Percentiles rank a stretch among this genome's conserved stretches.
These are phyloP conservation scores for Amauroascus niger DNA, from an alignment of 2,329 filamentous ascomycete species.

Conservation along the genomic window DNA sequence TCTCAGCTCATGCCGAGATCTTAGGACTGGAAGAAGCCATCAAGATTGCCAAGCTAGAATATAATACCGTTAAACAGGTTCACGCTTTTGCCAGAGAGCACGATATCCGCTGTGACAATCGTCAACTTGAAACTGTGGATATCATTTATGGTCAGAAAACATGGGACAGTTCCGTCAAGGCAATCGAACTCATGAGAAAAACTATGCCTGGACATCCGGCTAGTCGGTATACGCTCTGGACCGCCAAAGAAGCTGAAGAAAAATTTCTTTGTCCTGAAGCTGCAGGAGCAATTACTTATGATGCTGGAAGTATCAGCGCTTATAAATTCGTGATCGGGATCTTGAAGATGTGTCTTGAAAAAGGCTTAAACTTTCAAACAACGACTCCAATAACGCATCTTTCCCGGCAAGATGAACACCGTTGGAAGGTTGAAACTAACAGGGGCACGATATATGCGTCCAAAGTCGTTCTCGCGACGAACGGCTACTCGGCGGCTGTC, in stretches of 20 bases:
- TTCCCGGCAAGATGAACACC: slow-evolving; percentile 6
- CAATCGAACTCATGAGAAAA: slow-evolving; percentile 40
- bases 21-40: slow-evolving; percentile 44
- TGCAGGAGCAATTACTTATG: slow-evolving; percentile 42
- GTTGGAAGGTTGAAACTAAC: slow-evolving; percentile 31
- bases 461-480: slow-evolving; percentile 45
- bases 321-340: slow-evolving; percentile 38
- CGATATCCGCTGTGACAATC: slow-evolving; percentile 43
- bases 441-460: slow-evolving; percentile 37
- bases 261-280: slow-evolving; percentile 37
- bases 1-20: slow-evolving; percentile 38
- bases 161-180: slow-evolving; percentile 32
- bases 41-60: slow-evolving; percentile 45
- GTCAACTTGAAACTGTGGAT: slow-evolving; percentile 47
- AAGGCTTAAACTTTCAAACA: slow-evolving; percentile 27
- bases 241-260: slow-evolving; percentile 34
- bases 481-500: slow-evolving; percentile 44
- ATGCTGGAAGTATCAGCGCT: slow-evolving; percentile 36
- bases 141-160: slow-evolving; percentile 45
- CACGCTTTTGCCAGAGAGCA: slow-evolving; percentile 46
- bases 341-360: slow-evolving; percentile 37
- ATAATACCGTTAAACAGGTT: slow-evolving; percentile 45
- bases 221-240: slow-evolving; percentile 39
- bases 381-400: slow-evolving; percentile 24
- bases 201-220: slow-evolving; percentile 38